Evolutionary conservation across 306 rosid genomes (phyloP).

Genomic region (Quercus gilva): DNA sequence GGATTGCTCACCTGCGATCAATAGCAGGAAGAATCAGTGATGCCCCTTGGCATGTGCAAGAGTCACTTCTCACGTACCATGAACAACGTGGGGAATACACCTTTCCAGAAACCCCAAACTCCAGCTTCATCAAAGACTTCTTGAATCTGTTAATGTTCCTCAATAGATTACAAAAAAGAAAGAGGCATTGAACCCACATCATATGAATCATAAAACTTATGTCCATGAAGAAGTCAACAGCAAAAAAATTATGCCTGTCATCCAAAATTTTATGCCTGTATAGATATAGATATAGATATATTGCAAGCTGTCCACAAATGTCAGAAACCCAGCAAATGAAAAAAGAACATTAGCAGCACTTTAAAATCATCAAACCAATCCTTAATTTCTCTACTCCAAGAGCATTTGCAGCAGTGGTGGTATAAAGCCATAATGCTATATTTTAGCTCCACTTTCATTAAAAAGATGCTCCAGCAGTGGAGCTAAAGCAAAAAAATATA

Average conservation of each 20-base stretch:
- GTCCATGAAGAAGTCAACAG: not conserved
- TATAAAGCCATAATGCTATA: no score
- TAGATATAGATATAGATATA: not conserved
- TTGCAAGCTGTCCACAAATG: not conserved
- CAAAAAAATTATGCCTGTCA: not conserved
- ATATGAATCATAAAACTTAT: not conserved
- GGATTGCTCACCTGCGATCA: conserved; percentile 90
- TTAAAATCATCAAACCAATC: not conserved
- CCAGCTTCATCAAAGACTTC: conserved; percentile 87
- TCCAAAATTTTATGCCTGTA: not conserved
- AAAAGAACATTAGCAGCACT: not conserved
- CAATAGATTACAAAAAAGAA: not conserved
- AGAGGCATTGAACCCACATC: not conserved
- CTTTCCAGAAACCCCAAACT: conserved; percentile 87
- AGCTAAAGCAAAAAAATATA: no score
- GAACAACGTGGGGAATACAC: conserved; percentile 80
- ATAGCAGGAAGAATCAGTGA: conserved; percentile 39
- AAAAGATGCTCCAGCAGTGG: no score
- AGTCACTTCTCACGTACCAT: conserved; percentile 68
- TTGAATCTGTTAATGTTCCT: conserved; percentile 50
- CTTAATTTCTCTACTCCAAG: not conserved
- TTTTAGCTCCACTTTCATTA: no score
- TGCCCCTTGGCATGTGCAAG: conserved; percentile 18
- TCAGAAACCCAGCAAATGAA: not conserved
- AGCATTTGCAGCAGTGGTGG: no score